Percentiles rank a stretch among this genome's conserved stretches.
Conservation (phyloP, 1,284 basidiomycete genomes). For the Abortiporus biennis region DNA sequence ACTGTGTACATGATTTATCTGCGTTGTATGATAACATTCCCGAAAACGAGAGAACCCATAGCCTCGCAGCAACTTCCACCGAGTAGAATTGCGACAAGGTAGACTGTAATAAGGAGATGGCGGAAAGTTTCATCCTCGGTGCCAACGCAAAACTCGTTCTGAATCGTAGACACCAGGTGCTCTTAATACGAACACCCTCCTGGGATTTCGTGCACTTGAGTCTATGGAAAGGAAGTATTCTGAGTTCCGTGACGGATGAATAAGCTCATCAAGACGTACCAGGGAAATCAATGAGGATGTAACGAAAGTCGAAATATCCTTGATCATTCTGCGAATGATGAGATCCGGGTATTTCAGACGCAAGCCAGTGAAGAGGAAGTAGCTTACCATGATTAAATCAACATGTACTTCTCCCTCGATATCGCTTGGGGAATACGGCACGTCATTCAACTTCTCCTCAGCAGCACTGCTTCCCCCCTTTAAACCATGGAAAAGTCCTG, state of each 20-base stretch:
- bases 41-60: too few species aligned
- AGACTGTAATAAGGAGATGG: too few species aligned
- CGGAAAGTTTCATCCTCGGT: slow-evolving; percentile 15
- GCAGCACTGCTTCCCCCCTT: slow-evolving; percentile 35
- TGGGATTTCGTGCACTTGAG: slow-evolving; percentile 54
- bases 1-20: slow-evolving; percentile 7
- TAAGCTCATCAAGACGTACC: slow-evolving; percentile 43
- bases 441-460: slow-evolving; percentile 23
- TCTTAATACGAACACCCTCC: slow-evolving; percentile 68
- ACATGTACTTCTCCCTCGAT: slow-evolving; percentile 77
- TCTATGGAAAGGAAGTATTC: too few species aligned
- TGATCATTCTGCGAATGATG: slow-evolving; percentile 54
- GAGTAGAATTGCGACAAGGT: too few species aligned
- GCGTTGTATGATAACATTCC: slow-evolving; percentile 5
- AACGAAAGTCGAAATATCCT: slow-evolving; percentile 73
- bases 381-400: slow-evolving; percentile 63
- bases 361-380: slow-evolving; percentile 2
- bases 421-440: slow-evolving; percentile 39
- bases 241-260: too few species aligned
- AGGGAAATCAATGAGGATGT: slow-evolving; percentile 73
- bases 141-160: slow-evolving; percentile 66
- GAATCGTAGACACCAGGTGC: slow-evolving; percentile 60
- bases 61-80: too few species aligned
- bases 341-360: slow-evolving; percentile 12
- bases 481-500: slow-evolving; percentile 65